Evolutionary conservation across 2,329 filamentous ascomycete genomes (phyloP).

Genomic region (Xylaria arbuscula): DNA sequence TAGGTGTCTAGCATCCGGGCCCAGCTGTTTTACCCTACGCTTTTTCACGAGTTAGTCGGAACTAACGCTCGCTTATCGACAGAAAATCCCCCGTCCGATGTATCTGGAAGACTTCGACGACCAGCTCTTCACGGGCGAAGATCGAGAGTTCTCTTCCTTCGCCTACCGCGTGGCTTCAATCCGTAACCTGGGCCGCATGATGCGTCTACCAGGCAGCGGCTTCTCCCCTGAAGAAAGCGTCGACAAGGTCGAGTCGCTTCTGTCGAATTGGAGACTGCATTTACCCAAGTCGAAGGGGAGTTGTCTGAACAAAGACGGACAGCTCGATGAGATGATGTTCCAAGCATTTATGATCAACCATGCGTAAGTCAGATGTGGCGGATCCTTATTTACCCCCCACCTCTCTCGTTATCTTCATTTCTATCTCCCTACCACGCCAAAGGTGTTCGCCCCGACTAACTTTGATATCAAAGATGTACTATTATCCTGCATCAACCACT

Average conservation of each 20-base stretch:
- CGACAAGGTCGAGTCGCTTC: conserved; percentile 61
- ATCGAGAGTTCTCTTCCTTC: conserved; percentile 82
- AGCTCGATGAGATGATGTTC: conserved; percentile 90
- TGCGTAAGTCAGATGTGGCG: conserved; percentile 55
- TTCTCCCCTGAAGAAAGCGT: conserved; percentile 66
- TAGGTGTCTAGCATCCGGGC: conserved; percentile 52
- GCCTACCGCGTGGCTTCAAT: conserved; percentile 85
- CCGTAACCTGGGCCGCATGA: conserved; percentile 80
- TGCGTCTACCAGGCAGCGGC: conserved; percentile 65
- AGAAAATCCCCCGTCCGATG: conserved; percentile 69
- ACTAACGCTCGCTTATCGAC: conserved; percentile 20
- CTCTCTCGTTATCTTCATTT: too few species aligned
- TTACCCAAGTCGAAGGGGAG: conserved; percentile 78
- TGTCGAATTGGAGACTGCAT: conserved; percentile 82
- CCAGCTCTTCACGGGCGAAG: conserved; percentile 75
- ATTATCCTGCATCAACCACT: conserved; percentile 84
- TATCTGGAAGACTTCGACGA: conserved; percentile 82
- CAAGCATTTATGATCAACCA: conserved; percentile 85
- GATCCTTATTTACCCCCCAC: not conserved
- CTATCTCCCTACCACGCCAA: not conserved
- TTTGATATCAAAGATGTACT: conserved; percentile 58
- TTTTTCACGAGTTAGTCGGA: not conserved
- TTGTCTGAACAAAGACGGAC: conserved; percentile 74
- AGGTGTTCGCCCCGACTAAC: not conserved
- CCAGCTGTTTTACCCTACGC: not conserved